Evolutionary conservation across 768 basidiomycete genomes (phyloP), one percentile per base, ranked within the genome.

Genomic region (Auriscalpium orientale): DNA sequence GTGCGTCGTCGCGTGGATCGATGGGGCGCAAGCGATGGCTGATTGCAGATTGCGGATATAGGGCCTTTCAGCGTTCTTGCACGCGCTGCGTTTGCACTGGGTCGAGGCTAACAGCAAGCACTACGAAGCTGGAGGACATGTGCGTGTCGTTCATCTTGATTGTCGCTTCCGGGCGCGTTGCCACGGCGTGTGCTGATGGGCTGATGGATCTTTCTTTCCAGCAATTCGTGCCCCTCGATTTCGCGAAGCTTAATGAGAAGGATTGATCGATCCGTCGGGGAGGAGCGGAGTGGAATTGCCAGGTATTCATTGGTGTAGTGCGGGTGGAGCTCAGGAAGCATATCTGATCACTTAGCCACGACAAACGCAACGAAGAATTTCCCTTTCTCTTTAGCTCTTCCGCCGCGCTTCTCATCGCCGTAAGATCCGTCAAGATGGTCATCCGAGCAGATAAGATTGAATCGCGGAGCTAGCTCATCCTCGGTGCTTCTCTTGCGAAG

Each of bases 41-140:
- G 59, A 55, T 56, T 56, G 33, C 56, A 54, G 61, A 58, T 54
- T 28, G 28, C 34, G 20, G 46, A 49, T 56, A 48, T 62, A 94
- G 90, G 94, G 95, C 62, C 77, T 98, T 36, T 92, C 89, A 65
- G 95, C 95, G 38, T 98, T 98, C 76, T 72, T 98, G 70, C 95
- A 98, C 70, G 95, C 95, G 8, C 80, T 98, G 60, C 85, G 95
- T 66, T 79, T 98, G 63, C 95, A 98, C 72, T 98, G 95, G 93
- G 95, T 98, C 57, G 95, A 98, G 72, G 91, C 87, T 53, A 97
- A 95, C 76, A 94, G 93, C 74, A 95, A 97, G 77, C 92, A 94
- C 67, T 95, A 88, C 68, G 83, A 89, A 70, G 93, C 90, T 36
- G 88, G 81, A 57, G 93, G 92, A 70, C 83, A 93, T 76, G 91